A percentile compares a stretch with the other conserved stretches of the same genome.
phyloP scores from a whole-genome alignment of 1,284 basidiomycete species.

The Farysia itapuensis region DNA sequence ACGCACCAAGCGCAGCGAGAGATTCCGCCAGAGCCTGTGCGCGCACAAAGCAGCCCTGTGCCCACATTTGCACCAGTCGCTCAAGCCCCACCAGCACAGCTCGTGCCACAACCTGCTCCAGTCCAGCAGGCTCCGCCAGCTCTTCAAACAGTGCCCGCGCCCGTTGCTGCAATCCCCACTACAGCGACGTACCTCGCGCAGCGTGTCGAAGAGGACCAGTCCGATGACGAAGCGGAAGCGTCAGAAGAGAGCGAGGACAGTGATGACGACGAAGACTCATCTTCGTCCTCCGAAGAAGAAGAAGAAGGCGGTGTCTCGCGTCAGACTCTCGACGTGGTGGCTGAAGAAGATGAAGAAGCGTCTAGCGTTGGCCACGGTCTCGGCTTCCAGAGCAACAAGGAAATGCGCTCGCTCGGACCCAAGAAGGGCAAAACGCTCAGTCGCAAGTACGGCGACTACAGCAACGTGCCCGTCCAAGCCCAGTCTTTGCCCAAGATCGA shows the following conservation, averaged over 20 bases:
- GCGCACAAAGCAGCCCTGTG: background rate
- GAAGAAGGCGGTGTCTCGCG: conserved; percentile 8
- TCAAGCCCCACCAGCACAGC: background rate
- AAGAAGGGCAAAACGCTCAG: conserved; percentile 21
- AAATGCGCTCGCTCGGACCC: conserved; percentile 31
- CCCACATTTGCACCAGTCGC: background rate
- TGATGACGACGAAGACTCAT: background rate
- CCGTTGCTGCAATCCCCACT: conserved; percentile 4
- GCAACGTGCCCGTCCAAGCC: too few relatives aligned
- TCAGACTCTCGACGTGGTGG: conserved; percentile 36
- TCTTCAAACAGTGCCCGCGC: background rate
- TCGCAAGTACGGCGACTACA: conserved; percentile 18
- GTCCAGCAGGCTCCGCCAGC: background rate
- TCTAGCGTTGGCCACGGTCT: conserved; percentile 30
- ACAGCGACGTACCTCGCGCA: conserved; percentile 23
- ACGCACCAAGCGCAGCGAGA: background rate
- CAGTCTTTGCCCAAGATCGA: too few relatives aligned
- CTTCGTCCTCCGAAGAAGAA: conserved; percentile 8
- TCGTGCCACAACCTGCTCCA: background rate
- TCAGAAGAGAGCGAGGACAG: background rate
- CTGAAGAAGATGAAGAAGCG: conserved; percentile 46
- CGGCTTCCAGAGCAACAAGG: too few relatives aligned
- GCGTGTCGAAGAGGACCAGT: conserved; percentile 14
- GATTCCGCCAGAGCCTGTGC: background rate
- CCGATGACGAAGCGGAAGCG: background rate